A percentile compares a stretch with the other conserved stretches of the same genome.
These are phyloP conservation scores for Silene latifolia DNA, from an alignment of 148 eudicot species.

Conservation along the genomic window DNA sequence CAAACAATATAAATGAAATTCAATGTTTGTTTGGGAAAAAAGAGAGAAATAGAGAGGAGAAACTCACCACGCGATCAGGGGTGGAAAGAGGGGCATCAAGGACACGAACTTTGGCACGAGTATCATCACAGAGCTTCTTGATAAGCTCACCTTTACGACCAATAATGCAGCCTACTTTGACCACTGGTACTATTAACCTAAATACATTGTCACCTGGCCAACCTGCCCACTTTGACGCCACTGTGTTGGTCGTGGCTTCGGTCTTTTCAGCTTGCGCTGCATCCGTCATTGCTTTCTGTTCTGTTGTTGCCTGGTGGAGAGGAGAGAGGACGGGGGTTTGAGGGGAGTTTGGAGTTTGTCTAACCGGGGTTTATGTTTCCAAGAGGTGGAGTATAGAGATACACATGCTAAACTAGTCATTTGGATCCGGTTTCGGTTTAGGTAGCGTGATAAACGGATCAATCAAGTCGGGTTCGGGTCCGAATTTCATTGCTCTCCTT, in stretches of 20 bases:
- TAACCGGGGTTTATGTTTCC: too few species aligned
- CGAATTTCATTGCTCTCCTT: too few species aligned
- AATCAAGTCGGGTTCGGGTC: too few species aligned
- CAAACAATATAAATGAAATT: background rate
- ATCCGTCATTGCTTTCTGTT: background rate
- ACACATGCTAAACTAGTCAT: too few species aligned
- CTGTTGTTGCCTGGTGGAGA: too few species aligned
- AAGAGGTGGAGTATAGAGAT: too few species aligned
- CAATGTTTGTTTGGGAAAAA: background rate
- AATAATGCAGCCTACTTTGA: slow-evolving; percentile 62
- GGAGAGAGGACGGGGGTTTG: too few species aligned
- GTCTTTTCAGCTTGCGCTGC: background rate
- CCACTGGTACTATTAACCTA: slow-evolving; percentile 54
- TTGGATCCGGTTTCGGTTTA: too few species aligned
- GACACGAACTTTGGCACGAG: slow-evolving; percentile 56
- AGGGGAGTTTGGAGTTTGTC: too few species aligned
- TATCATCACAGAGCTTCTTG: slow-evolving; percentile 62
- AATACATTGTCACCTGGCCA: slow-evolving; percentile 76
- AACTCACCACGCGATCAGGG: slow-evolving; percentile 34
- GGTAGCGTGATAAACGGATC: too few species aligned
- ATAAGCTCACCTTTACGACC: slow-evolving; percentile 74
- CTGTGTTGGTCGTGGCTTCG: background rate
- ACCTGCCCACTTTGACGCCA: slow-evolving; percentile 56
- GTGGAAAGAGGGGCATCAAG: slow-evolving; percentile 45
- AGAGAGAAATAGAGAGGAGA: background rate